Percentiles rank a stretch among this genome's conserved stretches.
Conservation (phyloP, 805 yeast genomes). For the Suhomyces tanzawaensis region DNA sequence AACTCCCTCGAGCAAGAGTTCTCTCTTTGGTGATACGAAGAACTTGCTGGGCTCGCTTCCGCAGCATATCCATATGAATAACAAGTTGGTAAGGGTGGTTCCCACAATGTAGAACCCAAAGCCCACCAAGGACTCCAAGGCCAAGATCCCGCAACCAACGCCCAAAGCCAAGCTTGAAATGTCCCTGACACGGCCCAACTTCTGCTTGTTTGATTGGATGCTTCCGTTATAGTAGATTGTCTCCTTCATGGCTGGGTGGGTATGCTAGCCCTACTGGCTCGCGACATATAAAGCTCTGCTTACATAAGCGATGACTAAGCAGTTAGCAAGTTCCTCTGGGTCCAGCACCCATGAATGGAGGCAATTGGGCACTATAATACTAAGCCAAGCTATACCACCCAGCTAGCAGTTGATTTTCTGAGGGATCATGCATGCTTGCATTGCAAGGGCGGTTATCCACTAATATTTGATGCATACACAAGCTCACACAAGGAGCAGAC, state of each 20-base stretch:
- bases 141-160: slow-evolving; percentile 38
- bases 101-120: slow-evolving; percentile 36
- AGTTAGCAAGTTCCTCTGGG: too few relatives aligned
- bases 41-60: slow-evolving; percentile 22
- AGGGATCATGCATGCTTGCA: too few relatives aligned
- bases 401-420: too few relatives aligned
- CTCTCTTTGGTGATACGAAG: slow-evolving; percentile 29
- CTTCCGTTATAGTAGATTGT: slow-evolving; percentile 22
- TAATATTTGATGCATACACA: too few relatives aligned
- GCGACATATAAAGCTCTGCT: too few relatives aligned
- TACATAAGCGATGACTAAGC: too few relatives aligned
- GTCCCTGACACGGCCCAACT: slow-evolving; percentile 34
- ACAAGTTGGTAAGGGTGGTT: slow-evolving; percentile 26
- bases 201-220: slow-evolving; percentile 28
- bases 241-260: too few relatives aligned
- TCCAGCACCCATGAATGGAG: too few relatives aligned
- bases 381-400: too few relatives aligned
- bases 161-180: slow-evolving; percentile 38
- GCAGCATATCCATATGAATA: slow-evolving; percentile 33
- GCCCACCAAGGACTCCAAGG: slow-evolving; percentile 37
- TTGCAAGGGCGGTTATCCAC: too few relatives aligned
- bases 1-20: slow-evolving; percentile 33
- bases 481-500: too few relatives aligned
- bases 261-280: too few relatives aligned
- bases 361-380: slow-evolving; percentile 6